phyloP scores from a whole-genome alignment of 345 rosid species.

The Arabis alpina region DNA sequence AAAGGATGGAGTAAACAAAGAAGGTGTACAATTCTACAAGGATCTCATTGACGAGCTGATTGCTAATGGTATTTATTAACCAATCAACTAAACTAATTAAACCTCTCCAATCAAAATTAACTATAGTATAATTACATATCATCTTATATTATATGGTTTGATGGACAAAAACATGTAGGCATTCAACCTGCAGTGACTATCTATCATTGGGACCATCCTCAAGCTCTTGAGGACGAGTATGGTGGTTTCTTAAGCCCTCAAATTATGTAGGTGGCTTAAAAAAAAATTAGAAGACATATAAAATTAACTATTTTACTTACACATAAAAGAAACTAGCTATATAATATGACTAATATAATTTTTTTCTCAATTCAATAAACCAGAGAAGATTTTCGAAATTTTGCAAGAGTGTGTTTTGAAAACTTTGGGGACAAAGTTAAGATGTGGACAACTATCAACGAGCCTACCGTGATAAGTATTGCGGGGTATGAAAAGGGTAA shows the following conservation, averaged over 20 bases:
- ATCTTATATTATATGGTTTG: constrained; percentile 18
- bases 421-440: constrained; percentile 54
- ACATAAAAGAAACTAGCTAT: neutral
- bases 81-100: neutral
- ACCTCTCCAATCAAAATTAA: neutral
- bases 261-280: constrained; percentile 44
- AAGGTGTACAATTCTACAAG: constrained; percentile 48
- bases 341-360: neutral
- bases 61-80: constrained; percentile 32
- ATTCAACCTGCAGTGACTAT: constrained; percentile 51
- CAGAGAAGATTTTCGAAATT: constrained; percentile 53
- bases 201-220: constrained; percentile 61
- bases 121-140: neutral
- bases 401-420: constrained; percentile 46
- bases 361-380: neutral
- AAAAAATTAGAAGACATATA: neutral
- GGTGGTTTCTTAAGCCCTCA: constrained; percentile 49
- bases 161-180: constrained; percentile 25
- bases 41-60: constrained; percentile 52
- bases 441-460: constrained; percentile 56
- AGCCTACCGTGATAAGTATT: constrained; percentile 43
- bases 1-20: constrained; percentile 49
- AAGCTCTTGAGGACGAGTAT: constrained; percentile 50
- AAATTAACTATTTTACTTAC: neutral
- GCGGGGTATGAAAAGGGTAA: constrained; percentile 40